Evolutionary conservation across 1,139 yeast genomes (phyloP), one percentile per base, ranked within the genome.

Genomic region (Taphrina wiesneri): DNA sequence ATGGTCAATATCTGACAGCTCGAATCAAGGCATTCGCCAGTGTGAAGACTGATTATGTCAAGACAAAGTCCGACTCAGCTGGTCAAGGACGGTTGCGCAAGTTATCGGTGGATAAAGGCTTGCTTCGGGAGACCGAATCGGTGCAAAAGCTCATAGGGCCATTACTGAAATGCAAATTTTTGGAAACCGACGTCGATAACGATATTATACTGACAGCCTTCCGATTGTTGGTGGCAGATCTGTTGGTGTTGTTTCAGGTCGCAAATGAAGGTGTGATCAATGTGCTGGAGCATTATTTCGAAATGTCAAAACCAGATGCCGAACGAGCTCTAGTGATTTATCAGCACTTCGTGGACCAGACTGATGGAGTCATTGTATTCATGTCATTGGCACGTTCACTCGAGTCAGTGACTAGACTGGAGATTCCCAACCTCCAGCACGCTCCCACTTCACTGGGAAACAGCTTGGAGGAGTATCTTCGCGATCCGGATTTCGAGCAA

Each of bases 251-350:
- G 53, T 95, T 90, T 77, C 97, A 93, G 77, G 87, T 88, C 66
- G 79, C 93, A 71, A 93, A 93, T 76, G 98, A 93, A 78, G 98
- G 98, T 32, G 96, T 93, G 45, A 92, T 93, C 71, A 92, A 91
- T 73, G 79, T 93, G 59, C 82, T 93, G 17, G 98, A 93, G 75
- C 96, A 93, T 74, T 93, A 90, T 77, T 93, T 93, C 77, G 99
- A 93, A 77, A 88, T 93, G 85, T 85, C 92, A 45, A 85, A 84
- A 71, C 80, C 80, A 45, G 97, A 93, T 75, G 98, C 98, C 2
- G 90, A 88, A 73, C 83, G 92, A 70, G 93, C 97, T 0, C 82
- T 93, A 70, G 86, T 84, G 34, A 86, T 93, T 59, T 93, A 93
- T 79, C 90, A 88, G 72, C 83, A 83, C 69, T 93, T 93, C 77